Conservation (phyloP, 2,329 filamentous ascomycete species). For the Fusarium oligoseptatum region DNA sequence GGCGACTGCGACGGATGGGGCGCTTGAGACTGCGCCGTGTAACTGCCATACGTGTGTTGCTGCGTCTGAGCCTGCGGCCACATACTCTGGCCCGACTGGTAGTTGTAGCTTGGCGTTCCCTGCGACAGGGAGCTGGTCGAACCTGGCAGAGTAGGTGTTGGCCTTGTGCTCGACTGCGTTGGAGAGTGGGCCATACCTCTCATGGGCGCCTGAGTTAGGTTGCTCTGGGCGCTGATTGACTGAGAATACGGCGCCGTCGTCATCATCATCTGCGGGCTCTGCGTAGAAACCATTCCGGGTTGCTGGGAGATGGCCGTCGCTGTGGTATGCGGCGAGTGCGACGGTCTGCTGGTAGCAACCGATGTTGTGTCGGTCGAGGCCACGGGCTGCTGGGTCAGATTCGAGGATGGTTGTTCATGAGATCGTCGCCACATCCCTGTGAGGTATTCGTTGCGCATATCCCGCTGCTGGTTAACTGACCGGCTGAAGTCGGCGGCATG, state of each 20-base stretch:
- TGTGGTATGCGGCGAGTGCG: constrained; percentile 70
- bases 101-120: constrained; percentile 71
- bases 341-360: constrained; percentile 64
- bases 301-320: constrained; percentile 69
- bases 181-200: constrained; percentile 71
- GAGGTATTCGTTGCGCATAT: constrained; percentile 82
- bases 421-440: constrained; percentile 85
- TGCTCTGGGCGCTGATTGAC: constrained; percentile 77
- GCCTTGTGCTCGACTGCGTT: constrained; percentile 74
- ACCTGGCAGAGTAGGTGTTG: constrained; percentile 65
- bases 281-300: constrained; percentile 69
- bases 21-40: constrained; percentile 67
- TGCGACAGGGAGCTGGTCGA: constrained; percentile 66
- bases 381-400: constrained; percentile 62
- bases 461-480: constrained; percentile 82
- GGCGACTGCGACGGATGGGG: constrained; percentile 66
- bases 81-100: constrained; percentile 70
- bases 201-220: constrained; percentile 79
- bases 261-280: constrained; percentile 77
- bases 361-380: constrained; percentile 57
- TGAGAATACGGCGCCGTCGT: constrained; percentile 76
- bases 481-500: constrained; percentile 95
- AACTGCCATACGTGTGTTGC: constrained; percentile 67
- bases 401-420: constrained; percentile 78
- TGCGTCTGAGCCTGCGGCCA: constrained; percentile 76